Percentiles rank a stretch among this genome's conserved stretches.
Evolutionary conservation across 176 grass and related monocot genomes (phyloP).

Genomic region (Saccharum officinarum): DNA sequence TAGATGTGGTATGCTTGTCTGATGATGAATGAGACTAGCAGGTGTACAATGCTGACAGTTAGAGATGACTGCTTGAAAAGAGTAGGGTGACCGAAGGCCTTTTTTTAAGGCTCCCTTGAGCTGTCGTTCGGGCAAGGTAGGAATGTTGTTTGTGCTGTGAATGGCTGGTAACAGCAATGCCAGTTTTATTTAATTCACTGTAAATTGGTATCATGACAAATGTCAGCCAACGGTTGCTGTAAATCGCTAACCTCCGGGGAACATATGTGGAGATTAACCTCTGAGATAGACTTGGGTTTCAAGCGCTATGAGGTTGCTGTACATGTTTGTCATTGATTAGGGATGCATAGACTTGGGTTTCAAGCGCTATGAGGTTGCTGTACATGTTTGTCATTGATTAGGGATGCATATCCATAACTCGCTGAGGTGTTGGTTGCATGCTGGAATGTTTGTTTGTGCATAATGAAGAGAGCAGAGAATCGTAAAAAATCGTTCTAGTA

Average conservation of each 20-base stretch:
- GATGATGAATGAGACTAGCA: conserved; percentile 38
- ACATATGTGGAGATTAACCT: not conserved
- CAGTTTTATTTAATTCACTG: not conserved
- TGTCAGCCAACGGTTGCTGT: not conserved
- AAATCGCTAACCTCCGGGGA: not conserved
- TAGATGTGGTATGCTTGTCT: conserved; percentile 46
- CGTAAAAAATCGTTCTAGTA: too few relatives aligned
- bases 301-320: not conserved
- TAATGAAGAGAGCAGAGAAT: too few relatives aligned
- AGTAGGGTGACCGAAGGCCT: not conserved
- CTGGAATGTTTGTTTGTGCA: not conserved
- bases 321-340: not conserved
- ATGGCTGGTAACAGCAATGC: not conserved
- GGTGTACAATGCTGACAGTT: not conserved
- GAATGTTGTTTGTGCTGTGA: not conserved
- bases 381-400: not conserved
- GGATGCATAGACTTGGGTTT: not conserved
- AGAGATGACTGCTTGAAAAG: not conserved
- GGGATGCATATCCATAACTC: not conserved
- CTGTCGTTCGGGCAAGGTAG: not conserved
- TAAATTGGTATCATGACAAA: not conserved
- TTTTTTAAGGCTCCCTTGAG: not conserved
- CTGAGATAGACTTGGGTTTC: not conserved
- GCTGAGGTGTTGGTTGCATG: not conserved
- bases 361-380: not conserved